Percentiles rank a stretch among this genome's conserved stretches.
Evolutionary conservation across 108 stramenopile genomes (phyloP).

Genomic region (Aurantiochytrium sp.): DNA sequence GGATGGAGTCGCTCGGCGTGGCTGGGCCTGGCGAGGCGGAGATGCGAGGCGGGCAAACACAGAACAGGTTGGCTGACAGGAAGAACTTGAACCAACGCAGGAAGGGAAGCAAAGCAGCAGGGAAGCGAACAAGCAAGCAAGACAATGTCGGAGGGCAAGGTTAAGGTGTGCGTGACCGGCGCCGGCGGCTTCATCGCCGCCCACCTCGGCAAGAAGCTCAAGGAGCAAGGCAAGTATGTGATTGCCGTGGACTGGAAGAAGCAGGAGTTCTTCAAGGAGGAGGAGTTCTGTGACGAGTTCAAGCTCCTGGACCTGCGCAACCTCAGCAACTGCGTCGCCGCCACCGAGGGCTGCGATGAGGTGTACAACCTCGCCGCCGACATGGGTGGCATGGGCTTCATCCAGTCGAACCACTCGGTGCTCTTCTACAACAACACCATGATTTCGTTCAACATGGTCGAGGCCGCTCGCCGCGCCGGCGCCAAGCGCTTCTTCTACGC

Average conservation of each 20-base stretch:
- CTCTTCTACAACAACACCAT: conserved; percentile 97
- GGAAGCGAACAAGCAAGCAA: conserved; percentile 9
- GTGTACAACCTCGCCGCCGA: conserved; percentile 99
- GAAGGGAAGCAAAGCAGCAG: no score
- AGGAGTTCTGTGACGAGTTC: conserved; percentile 96
- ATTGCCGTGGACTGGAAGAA: conserved; percentile 80
- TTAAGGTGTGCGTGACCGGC: conserved; percentile 85
- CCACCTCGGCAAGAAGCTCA: conserved; percentile 92
- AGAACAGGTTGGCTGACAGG: no score
- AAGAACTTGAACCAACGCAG: no score
- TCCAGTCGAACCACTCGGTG: conserved; percentile 91
- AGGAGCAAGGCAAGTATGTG: conserved; percentile 82
- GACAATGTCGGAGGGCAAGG: conserved; percentile 60
- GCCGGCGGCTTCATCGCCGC: conserved; percentile 95
- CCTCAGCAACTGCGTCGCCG: conserved; percentile 84
- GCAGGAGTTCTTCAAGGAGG: conserved; percentile 92
- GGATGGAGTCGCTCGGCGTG: no score
- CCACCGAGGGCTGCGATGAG: conserved; percentile 84
- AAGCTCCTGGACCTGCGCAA: conserved; percentile 86
- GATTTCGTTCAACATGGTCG: conserved; percentile 96
- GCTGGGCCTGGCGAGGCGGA: no score
- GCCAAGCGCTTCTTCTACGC: conserved; percentile 89
- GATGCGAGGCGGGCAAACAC: no score
- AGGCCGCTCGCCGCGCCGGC: conserved; percentile 83
- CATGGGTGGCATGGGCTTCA: conserved; percentile 99